Conservation (phyloP, 371 early-diverging fungal genomes). For the Mortierella sp. region DNA sequence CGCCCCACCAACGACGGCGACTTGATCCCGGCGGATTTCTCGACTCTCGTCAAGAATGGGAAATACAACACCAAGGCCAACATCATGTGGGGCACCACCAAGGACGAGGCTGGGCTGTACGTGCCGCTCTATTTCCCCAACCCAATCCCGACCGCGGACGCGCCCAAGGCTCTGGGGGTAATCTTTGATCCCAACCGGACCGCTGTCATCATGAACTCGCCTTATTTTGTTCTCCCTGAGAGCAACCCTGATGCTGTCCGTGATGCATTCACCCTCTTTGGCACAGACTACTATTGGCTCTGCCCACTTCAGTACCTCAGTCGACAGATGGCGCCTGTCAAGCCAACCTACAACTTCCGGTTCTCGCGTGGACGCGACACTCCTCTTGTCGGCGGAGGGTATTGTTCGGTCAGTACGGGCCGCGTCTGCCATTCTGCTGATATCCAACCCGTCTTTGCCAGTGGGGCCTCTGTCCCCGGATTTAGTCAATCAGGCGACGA, state of each 20-base stretch:
- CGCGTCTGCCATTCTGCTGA: slow-evolving; percentile 46
- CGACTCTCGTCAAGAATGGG: slow-evolving; percentile 29
- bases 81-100: slow-evolving; percentile 51
- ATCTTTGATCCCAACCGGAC: slow-evolving; percentile 33
- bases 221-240: slow-evolving; percentile 14
- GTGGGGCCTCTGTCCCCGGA: slow-evolving; percentile 34
- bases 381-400: slow-evolving; percentile 35
- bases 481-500: slow-evolving; percentile 45
- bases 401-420: slow-evolving; percentile 37
- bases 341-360: slow-evolving; percentile 36
- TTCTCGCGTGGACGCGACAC: slow-evolving; percentile 50
- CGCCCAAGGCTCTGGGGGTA: slow-evolving; percentile 13
- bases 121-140: slow-evolving; percentile 44
- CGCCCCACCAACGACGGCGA: slow-evolving; percentile 41
- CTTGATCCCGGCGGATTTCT: slow-evolving; percentile 33
- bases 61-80: slow-evolving; percentile 50
- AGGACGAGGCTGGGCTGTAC: slow-evolving; percentile 52
- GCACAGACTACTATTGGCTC: slow-evolving; percentile 40
- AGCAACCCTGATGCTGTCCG: slow-evolving; percentile 37
- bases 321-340: slow-evolving; percentile 35
- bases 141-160: slow-evolving; percentile 23
- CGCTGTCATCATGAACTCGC: slow-evolving; percentile 13
- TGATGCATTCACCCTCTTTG: slow-evolving; percentile 29
- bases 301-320: slow-evolving; percentile 51
- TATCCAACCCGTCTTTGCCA: slow-evolving; percentile 45